Base-by-base conservation (phyloP, 208 protist genomes). In the Borovskyia barvae region DNA sequence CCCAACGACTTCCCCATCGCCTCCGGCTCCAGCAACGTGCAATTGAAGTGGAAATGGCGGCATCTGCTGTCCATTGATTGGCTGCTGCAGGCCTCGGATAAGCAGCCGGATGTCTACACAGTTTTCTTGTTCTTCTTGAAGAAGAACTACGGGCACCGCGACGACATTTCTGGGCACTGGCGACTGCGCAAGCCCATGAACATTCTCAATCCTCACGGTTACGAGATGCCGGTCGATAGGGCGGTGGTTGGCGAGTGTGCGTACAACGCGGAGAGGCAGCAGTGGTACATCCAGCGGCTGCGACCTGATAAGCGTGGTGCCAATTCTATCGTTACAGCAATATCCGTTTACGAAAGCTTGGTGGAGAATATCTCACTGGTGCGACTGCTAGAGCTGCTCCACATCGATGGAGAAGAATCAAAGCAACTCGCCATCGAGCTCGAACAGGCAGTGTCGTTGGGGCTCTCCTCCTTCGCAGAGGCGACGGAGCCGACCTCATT, bases 21-120 rank as follows among this genome's bases (percentile, higher is more conserved):
- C 39, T 65, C 72, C 36, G 86, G 86, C 11, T 72, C 86, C 19
- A 82, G 76, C 59, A 70, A 65, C 47, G 55, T 32, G 5, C 86
- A 93, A 54, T 26, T 90, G 29, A 93, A 93, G 68, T 93, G 86
- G 86, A 93, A 93, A 63, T 93, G 86, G 83, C 77, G 55, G 26
- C 64, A 70, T 17, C 69, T 85, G 33, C 67, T 93, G 20, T 90
- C 86, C 24, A 80, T 93, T 15, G 86, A 93, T 60, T 93, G 76
- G 78, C 71, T 76, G 53, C 19, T 71, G 37, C 63, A 39, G 20
- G 73, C 71, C 6, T 49, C 65, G 11, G 61, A 61, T 36, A 66
- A 72, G 32, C 28, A 50, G 19, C 40, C 56, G 0, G 64, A 72
- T 46, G 25, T 69, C 29, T 85, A 82, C 64, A 43, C 65, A 5